phyloP scores from a whole-genome alignment of 2,329 filamentous ascomycete species.

The Bimuria novae-zelandiae region DNA sequence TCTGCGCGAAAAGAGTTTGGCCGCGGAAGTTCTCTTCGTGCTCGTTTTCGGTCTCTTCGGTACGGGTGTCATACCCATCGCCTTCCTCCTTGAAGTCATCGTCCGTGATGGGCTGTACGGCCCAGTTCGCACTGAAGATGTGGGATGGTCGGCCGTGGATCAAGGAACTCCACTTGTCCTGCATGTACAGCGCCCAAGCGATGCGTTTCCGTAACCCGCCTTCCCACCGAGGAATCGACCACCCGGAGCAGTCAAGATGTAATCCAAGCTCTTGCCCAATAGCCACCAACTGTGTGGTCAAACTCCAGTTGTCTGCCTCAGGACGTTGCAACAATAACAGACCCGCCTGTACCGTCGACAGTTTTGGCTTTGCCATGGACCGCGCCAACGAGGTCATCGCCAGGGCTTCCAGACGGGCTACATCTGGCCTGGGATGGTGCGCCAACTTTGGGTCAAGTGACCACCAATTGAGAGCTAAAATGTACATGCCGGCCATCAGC shows the following conservation, averaged over 20 bases:
- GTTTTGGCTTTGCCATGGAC: constrained; percentile 79
- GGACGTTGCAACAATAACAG: constrained; percentile 75
- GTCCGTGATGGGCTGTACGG: constrained; percentile 66
- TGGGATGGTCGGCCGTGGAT: constrained; percentile 86
- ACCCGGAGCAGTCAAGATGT: constrained; percentile 82
- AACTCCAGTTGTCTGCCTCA: constrained; percentile 78
- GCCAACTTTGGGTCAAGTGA: constrained; percentile 71
- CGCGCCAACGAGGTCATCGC: constrained; percentile 74
- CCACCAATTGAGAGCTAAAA: constrained; percentile 89
- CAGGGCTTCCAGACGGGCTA: constrained; percentile 73
- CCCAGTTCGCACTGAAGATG: constrained; percentile 73
- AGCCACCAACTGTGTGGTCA: constrained; percentile 86
- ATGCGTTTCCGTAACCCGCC: constrained; percentile 81
- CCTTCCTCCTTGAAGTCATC: constrained; percentile 73
- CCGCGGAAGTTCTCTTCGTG: constrained; percentile 67
- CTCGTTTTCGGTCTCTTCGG: constrained; percentile 59
- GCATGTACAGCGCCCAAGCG: constrained; percentile 91
- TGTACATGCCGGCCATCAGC: constrained; percentile 78
- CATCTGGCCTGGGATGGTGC: constrained; percentile 68
- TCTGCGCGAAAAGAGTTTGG: constrained; percentile 72
- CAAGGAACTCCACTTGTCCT: constrained; percentile 89
- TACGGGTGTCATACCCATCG: constrained; percentile 57
- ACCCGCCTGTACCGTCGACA: constrained; percentile 79
- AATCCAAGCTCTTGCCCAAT: constrained; percentile 86
- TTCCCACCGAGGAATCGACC: constrained; percentile 90